Evolutionary conservation across 768 basidiomycete species (phyloP).

Genomic region (Infundibulicybe gibba): DNA sequence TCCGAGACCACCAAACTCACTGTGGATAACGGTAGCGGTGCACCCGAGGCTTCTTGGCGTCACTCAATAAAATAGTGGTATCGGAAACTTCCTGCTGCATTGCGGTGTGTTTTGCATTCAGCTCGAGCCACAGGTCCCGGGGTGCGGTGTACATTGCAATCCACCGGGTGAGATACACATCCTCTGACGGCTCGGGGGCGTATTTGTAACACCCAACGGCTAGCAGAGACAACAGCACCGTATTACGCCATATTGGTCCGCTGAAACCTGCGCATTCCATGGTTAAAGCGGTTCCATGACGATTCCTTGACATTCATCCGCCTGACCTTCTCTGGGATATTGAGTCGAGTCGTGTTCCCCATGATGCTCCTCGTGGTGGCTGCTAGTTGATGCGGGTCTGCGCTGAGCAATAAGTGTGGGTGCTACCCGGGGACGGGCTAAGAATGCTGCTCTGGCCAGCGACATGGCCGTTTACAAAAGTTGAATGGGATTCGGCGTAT

Average conservation of each 20-base stretch:
- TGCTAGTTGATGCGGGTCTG: conserved; percentile 41
- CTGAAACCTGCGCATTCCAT: conserved; percentile 45
- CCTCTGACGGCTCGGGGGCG: conserved; percentile 58
- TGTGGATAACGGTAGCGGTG: conserved; percentile 71
- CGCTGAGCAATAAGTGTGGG: conserved; percentile 28
- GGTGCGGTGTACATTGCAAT: conserved; percentile 57
- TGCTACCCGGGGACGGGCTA: conserved; percentile 29
- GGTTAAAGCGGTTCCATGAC: background rate
- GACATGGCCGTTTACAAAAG: conserved; percentile 28
- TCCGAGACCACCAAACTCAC: conserved; percentile 41
- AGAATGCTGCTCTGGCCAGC: conserved; percentile 33
- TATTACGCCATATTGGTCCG: conserved; percentile 66
- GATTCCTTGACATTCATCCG: background rate
- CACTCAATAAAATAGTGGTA: conserved; percentile 37
- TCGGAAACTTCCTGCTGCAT: conserved; percentile 39
- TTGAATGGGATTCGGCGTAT: background rate
- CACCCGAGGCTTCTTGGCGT: conserved; percentile 42
- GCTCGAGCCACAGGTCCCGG: conserved; percentile 46
- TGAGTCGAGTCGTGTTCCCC: conserved; percentile 35
- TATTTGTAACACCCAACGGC: conserved; percentile 62
- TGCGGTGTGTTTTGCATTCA: conserved; percentile 56
- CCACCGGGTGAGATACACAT: conserved; percentile 64
- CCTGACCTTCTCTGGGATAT: conserved; percentile 60
- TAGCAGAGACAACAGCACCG: conserved; percentile 45
- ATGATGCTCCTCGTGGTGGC: conserved; percentile 35